Base-by-base conservation (phyloP, 2,329 filamentous ascomycete genomes). In the Thielaviopsis cerberus region DNA sequence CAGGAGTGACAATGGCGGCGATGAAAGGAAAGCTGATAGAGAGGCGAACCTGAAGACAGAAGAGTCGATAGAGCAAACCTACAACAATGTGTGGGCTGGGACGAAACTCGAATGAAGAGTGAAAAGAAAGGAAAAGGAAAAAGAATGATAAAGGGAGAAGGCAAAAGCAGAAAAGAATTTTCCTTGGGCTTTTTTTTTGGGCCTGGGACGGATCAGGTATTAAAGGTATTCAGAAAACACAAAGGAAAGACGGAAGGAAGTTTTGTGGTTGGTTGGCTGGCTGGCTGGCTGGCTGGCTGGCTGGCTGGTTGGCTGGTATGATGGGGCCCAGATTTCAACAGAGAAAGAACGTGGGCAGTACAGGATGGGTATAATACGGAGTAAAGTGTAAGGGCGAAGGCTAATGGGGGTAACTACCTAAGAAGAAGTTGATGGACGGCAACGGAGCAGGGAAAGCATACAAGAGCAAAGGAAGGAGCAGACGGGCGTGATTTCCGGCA, bases 101-200 rank as follows among this genome's bases (percentile, higher is more conserved):
- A 25, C 48, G 37, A 59, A 50, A 53, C 13, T 51, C 41, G 25
- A 27, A 20, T 30, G n/a, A 11, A 30, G n/a, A 25, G 51, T 22
- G 51, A 51, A 53, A 20, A 54, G 57, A n/a, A 23, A 37, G 34
- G 57, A 56, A 48, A 55, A 56, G 26, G 53, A 60, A 53, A 24
- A 58, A 53, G 51, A 55, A 55, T 20, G 55, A 37, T 30, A 34
- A 37, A 54, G 26, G 26, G 34, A 53, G 24, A 15, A 20, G 23
- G 15, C 5, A 17, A 25, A 25, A 51, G 48, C n/a, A 22, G 17
- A 6, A 51, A 13, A 51, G 23, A 51, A 51, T n/a, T n/a, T n/a
- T n/a, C n/a, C n/a, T n/a, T n/a, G n/a, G n/a, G n/a, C n/a, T n/a
- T n/a, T n/a, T n/a, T n/a, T n/a, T n/a, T n/a, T n/a, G n/a, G 48